Evolutionary conservation across 495 filamentous ascomycete genomes (phyloP).

Genomic region (Astrothelium subdiscretum): DNA sequence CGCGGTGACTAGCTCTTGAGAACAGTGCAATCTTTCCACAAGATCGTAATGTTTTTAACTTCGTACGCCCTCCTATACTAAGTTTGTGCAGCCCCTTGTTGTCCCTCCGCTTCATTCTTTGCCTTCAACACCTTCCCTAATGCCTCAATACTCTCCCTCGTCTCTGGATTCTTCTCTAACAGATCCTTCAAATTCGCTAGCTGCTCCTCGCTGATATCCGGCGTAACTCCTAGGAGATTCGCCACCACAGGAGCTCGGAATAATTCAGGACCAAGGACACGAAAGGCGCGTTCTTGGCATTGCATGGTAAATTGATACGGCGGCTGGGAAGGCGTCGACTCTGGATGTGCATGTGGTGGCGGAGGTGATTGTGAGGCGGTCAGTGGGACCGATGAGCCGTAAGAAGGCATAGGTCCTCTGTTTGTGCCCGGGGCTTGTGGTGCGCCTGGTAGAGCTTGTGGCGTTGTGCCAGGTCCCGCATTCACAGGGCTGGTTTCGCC

Average conservation of each 20-base stretch:
- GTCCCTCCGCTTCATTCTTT: slow-evolving; percentile 1
- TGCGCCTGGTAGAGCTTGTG: slow-evolving; percentile 1
- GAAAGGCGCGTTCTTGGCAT: slow-evolving; percentile 12
- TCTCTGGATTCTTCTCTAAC: slow-evolving; percentile 17
- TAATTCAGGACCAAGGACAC: slow-evolving; percentile 18
- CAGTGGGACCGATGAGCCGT: background rate
- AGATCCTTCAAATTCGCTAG: slow-evolving; percentile 23
- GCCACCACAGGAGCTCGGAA: slow-evolving; percentile 16
- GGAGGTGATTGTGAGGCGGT: background rate
- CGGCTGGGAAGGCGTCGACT: background rate
- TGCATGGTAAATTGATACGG: background rate
- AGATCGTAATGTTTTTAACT: too few relatives aligned
- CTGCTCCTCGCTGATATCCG: slow-evolving; percentile 15
- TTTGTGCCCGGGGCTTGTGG: background rate
- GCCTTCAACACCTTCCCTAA: slow-evolving; percentile 11
- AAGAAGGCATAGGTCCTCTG: background rate
- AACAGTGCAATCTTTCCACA: too few relatives aligned
- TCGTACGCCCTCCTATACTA: too few relatives aligned
- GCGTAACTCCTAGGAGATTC: slow-evolving; percentile 12
- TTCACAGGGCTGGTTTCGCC: slow-evolving; percentile 1
- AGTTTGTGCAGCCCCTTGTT: background rate
- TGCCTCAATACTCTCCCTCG: slow-evolving; percentile 18
- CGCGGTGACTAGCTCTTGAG: too few relatives aligned
- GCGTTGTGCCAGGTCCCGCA: slow-evolving; percentile 6
- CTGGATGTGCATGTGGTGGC: slow-evolving; percentile 5